These are phyloP conservation scores for Gossypium laxum DNA, from an alignment of 441 rosid species.

Conservation along the genomic window DNA sequence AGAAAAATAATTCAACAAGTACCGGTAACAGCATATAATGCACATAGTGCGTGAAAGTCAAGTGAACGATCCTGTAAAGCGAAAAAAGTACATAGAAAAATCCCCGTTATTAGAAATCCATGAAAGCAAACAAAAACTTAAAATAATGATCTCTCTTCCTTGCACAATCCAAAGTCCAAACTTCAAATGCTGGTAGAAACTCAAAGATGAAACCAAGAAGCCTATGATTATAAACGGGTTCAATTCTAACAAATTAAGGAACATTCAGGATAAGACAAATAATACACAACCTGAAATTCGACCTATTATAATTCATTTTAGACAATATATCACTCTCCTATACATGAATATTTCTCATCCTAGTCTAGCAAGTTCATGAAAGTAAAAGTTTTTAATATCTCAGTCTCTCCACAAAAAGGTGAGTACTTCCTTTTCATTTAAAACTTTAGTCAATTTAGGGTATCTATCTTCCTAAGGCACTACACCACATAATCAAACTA, in stretches of 20 bases:
- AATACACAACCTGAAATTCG: neutral
- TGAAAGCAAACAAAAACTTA: neutral
- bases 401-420: neutral
- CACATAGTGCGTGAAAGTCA: conserved; percentile 73
- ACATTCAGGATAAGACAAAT: neutral
- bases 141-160: neutral
- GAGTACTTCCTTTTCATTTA: neutral
- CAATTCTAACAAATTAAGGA: neutral
- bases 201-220: neutral
- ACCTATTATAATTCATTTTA: neutral
- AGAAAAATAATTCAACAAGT: conserved; percentile 16
- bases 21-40: conserved; percentile 96
- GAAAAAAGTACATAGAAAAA: conserved; percentile 18
- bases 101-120: neutral
- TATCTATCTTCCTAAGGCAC: neutral
- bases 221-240: neutral
- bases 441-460: neutral
- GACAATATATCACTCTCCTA: neutral
- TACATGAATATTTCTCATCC: neutral
- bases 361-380: neutral
- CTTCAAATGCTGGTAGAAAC: neutral
- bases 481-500: neutral
- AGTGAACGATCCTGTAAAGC: conserved; percentile 84
- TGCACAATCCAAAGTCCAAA: neutral
- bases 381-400: neutral